Conservation (phyloP, 148 eudicot species). For the Diospyros kaki region DNA sequence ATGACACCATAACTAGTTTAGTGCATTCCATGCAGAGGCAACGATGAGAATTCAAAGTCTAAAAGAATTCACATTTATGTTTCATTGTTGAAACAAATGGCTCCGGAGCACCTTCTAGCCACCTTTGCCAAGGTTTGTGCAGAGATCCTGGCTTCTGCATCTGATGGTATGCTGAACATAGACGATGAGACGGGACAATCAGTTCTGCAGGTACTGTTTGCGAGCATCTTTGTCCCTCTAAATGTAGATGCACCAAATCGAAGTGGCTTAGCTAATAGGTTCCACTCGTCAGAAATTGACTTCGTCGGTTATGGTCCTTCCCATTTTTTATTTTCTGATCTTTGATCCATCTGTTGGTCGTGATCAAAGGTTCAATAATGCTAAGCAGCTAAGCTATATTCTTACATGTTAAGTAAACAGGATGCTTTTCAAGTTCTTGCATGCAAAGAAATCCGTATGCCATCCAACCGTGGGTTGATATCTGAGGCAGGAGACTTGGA, state of each 20-base stretch:
- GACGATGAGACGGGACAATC: constrained; percentile 77
- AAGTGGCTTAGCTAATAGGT: not conserved
- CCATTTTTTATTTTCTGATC: not conserved
- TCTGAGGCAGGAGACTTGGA: constrained; percentile 62
- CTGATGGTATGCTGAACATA: constrained; percentile 73
- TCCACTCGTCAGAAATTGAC: not conserved
- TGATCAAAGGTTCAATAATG: too few species aligned
- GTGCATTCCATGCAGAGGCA: constrained; percentile 45
- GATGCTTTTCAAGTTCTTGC: constrained; percentile 85
- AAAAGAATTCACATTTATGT: constrained; percentile 82
- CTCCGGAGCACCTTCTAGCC: constrained; percentile 91
- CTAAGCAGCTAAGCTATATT: too few species aligned
- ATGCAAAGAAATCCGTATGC: constrained; percentile 85
- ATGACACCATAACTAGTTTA: not conserved
- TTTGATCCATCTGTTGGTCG: not conserved
- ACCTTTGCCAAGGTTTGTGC: constrained; percentile 96
- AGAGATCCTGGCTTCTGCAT: constrained; percentile 91
- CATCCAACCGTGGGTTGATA: constrained; percentile 50
- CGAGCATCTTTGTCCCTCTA: too few species aligned
- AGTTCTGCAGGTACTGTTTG: constrained; percentile 64
- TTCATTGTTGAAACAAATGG: constrained; percentile 93
- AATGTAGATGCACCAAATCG: not conserved
- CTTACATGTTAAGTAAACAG: constrained; percentile 32
- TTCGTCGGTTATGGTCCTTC: not conserved
- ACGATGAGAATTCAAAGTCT: constrained; percentile 70